phyloP scores from a whole-genome alignment of 2,329 filamentous ascomycete genomes.

The Fusarium incarnatum region DNA sequence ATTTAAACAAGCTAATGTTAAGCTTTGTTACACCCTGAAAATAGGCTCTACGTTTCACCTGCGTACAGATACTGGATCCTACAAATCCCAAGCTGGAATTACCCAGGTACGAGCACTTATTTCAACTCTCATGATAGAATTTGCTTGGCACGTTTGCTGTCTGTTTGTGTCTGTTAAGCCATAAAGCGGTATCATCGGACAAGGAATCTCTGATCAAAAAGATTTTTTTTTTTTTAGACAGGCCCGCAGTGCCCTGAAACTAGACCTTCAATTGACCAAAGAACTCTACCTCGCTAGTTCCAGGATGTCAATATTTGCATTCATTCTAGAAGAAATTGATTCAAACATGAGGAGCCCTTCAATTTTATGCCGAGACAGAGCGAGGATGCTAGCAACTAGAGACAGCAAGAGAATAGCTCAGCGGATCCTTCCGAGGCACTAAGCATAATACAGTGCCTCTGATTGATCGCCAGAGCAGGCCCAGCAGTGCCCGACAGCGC shows the following conservation, averaged over 20 bases:
- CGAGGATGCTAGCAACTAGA: conserved; percentile 28
- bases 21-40: background rate
- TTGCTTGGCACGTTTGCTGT: background rate
- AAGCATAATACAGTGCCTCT: conserved; percentile 46
- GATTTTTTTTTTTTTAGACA: background rate
- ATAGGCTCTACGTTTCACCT: background rate
- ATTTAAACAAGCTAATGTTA: background rate
- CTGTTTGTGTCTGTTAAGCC: background rate
- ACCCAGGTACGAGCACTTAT: background rate
- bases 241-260: background rate
- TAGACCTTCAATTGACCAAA: conserved; percentile 6
- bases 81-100: background rate
- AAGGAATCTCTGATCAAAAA: background rate
- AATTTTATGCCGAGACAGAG: conserved; percentile 47
- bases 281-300: background rate
- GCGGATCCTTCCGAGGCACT: conserved; percentile 47
- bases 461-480: conserved; percentile 39
- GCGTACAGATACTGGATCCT: background rate
- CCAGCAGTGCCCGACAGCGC: conserved; percentile 25
- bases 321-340: conserved; percentile 13
- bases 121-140: background rate
- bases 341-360: conserved; percentile 13
- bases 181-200: background rate
- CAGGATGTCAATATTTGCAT: conserved; percentile 24
- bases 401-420: conserved; percentile 26